Conservation (phyloP, 495 filamentous ascomycete genomes). For the Lasiosphaeria hispida region DNA sequence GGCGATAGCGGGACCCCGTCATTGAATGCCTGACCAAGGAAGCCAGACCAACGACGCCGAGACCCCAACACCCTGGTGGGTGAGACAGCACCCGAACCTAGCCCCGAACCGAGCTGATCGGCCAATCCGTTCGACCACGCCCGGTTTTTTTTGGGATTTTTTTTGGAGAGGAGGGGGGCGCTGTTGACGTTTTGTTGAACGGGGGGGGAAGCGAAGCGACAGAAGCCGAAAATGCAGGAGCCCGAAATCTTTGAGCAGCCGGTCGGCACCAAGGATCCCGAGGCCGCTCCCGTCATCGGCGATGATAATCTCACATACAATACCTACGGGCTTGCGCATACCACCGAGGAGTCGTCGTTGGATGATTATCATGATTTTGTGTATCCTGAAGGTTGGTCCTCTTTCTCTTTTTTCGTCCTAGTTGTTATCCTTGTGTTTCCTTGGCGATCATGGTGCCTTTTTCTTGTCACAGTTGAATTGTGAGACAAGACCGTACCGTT, state of each 20-base stretch:
- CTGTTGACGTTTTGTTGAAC: too few relatives aligned
- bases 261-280: constrained; percentile 27
- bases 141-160: too few relatives aligned
- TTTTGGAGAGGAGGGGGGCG: too few relatives aligned
- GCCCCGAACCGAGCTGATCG: too few relatives aligned
- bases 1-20: too few relatives aligned
- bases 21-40: too few relatives aligned
- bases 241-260: constrained; percentile 38
- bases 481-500: too few relatives aligned
- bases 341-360: constrained; percentile 19
- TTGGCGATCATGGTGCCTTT: not conserved
- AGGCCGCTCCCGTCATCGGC: constrained; percentile 12
- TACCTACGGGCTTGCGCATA: constrained; percentile 13
- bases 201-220: not conserved
- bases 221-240: constrained; percentile 27
- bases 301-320: constrained; percentile 26
- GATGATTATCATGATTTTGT: constrained; percentile 37
- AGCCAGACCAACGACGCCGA: too few relatives aligned
- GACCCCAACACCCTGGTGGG: too few relatives aligned
- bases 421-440: constrained; percentile 1
- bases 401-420: not conserved
- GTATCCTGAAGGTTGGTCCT: constrained; percentile 34
- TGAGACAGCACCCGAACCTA: too few relatives aligned
- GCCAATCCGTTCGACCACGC: too few relatives aligned
- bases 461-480: not conserved